phyloP scores from a whole-genome alignment of 352 stramenopile species.

The Globisporangium mamillatum region DNA sequence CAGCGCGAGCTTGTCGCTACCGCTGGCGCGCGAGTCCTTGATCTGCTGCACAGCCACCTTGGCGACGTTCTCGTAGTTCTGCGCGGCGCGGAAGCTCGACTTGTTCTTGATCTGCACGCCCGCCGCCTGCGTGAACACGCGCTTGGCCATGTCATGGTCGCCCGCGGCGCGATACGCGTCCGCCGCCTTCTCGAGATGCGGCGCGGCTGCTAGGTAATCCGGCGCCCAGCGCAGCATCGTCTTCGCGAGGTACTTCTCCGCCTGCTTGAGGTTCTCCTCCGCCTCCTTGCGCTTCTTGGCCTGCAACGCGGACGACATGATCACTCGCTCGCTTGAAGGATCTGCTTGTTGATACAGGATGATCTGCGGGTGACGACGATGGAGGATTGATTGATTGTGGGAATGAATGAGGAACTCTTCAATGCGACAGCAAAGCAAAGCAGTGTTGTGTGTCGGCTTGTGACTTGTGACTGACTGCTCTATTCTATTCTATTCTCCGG shows the following conservation, averaged over 20 bases:
- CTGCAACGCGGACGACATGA: slow-evolving; percentile 29
- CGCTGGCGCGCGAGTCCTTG: slow-evolving; percentile 43
- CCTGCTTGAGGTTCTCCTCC: slow-evolving; percentile 43
- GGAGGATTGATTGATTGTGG: not conserved
- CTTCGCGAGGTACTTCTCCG: slow-evolving; percentile 52
- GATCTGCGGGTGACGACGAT: not conserved
- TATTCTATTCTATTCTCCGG: not conserved
- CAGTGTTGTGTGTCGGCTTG: not conserved
- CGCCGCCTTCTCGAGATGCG: slow-evolving; percentile 67
- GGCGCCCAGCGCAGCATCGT: slow-evolving; percentile 69
- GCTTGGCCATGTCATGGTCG: slow-evolving; percentile 61
- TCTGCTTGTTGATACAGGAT: not conserved
- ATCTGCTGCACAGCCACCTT: slow-evolving; percentile 72
- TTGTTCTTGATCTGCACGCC: slow-evolving; percentile 71
- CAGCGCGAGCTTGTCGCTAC: slow-evolving; percentile 26
- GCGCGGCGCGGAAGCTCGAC: slow-evolving; percentile 66
- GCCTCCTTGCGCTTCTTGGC: slow-evolving; percentile 52
- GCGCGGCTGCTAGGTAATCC: slow-evolving; percentile 70
- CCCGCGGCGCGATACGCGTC: slow-evolving; percentile 65
- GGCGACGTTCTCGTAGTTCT: slow-evolving; percentile 74
- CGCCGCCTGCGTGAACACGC: slow-evolving; percentile 53
- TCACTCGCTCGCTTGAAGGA: not conserved
- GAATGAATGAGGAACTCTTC: slow-evolving; percentile 1
- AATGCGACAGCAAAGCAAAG: not conserved
- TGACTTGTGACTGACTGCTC: not conserved